Conservation (phyloP, 495 filamentous ascomycete genomes). For the Aspergillus haitiensis region DNA sequence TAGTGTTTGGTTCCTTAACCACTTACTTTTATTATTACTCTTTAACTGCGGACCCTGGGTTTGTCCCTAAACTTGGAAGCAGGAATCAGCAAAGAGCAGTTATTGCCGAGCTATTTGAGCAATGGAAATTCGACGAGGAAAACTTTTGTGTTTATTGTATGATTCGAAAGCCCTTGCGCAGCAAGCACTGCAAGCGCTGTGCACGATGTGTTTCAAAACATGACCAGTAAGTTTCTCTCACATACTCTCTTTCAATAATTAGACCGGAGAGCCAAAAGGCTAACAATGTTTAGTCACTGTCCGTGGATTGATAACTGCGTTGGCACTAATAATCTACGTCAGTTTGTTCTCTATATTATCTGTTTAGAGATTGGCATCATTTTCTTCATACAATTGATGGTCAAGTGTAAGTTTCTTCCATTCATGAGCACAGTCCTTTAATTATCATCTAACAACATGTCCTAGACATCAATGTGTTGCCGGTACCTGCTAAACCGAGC, state of each 20-base stretch:
- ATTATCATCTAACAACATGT: no score
- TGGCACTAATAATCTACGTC: constrained; percentile 89
- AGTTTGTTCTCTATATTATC: constrained; percentile 88
- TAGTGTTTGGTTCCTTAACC: constrained; percentile 60
- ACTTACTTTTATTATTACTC: constrained; percentile 82
- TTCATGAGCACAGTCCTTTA: no score
- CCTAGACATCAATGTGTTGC: constrained; percentile 57
- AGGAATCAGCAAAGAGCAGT: constrained; percentile 82
- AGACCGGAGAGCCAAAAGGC: background rate
- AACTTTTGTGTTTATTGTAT: constrained; percentile 95
- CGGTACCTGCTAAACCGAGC: constrained; percentile 43
- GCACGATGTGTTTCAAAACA: constrained; percentile 92
- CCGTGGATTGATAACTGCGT: constrained; percentile 98
- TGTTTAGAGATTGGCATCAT: constrained; percentile 74
- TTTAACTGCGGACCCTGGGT: constrained; percentile 89
- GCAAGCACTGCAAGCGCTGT: constrained; percentile 92
- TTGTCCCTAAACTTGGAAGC: constrained; percentile 87
- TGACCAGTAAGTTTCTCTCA: constrained; percentile 73
- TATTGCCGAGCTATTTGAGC: constrained; percentile 77
- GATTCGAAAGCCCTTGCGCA: constrained; percentile 84
- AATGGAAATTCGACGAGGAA: constrained; percentile 88
- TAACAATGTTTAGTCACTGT: constrained; percentile 73
- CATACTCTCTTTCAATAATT: background rate
- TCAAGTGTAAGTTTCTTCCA: constrained; percentile 51
- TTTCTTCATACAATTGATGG: constrained; percentile 54